These are phyloP conservation scores for Leccinum aurantiacum DNA, from an alignment of 768 basidiomycete species.

Conservation along the genomic window DNA sequence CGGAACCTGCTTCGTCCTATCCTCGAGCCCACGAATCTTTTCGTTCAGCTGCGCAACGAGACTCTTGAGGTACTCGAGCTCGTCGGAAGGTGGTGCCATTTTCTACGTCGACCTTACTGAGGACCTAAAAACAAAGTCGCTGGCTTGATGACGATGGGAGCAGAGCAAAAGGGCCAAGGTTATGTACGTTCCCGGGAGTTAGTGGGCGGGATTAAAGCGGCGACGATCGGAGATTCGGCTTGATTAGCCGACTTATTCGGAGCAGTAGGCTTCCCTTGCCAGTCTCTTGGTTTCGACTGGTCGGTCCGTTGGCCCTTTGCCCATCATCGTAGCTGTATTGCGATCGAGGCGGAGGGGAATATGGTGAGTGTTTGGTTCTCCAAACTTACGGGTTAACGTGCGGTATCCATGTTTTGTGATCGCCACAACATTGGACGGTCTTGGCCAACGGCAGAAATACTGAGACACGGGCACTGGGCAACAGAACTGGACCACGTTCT, in stretches of 20 bases:
- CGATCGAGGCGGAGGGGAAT: not conserved
- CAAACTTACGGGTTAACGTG: not conserved
- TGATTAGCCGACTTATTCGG: not conserved
- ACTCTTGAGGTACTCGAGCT: conserved; percentile 93
- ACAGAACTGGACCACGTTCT: not conserved
- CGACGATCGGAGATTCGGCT: conserved; percentile 18
- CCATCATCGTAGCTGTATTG: not conserved
- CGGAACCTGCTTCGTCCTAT: conserved; percentile 52
- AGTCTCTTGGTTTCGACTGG: not conserved
- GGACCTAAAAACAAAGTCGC: not conserved
- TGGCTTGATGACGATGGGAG: not conserved
- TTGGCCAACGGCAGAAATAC: not conserved
- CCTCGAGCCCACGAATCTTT: conserved; percentile 83
- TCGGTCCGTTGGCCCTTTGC: not conserved
- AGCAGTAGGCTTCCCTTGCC: not conserved
- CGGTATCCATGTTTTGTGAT: not conserved
- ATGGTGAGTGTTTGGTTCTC: not conserved
- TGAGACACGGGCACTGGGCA: not conserved
- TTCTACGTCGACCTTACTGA: conserved; percentile 7
- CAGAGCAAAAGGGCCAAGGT: not conserved
- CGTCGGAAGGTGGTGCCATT: conserved; percentile 63
- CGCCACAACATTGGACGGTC: not conserved
- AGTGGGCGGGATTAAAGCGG: conserved; percentile 22
- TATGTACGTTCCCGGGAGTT: conserved; percentile 6
- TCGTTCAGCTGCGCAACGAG: conserved; percentile 88